Conservation (phyloP, 805 yeast genomes). For the Cyberlindnera subsufficiens region DNA sequence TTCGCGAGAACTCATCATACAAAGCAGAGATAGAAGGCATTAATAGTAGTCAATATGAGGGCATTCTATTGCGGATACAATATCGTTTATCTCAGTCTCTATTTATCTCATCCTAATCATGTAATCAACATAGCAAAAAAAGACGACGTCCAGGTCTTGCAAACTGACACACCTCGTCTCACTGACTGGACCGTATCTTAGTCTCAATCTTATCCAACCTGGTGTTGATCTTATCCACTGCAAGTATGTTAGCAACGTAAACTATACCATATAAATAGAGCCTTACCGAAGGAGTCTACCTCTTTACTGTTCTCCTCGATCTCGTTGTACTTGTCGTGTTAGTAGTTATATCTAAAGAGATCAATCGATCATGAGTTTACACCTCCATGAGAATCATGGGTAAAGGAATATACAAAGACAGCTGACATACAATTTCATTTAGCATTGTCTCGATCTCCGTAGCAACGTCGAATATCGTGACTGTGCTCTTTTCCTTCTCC, state of each 20-base stretch:
- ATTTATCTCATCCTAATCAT: background rate
- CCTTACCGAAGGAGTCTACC: background rate
- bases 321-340: slow-evolving; percentile 6
- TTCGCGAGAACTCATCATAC: no score
- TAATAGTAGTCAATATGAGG: no score
- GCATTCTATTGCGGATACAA: background rate
- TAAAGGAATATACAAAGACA: background rate
- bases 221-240: slow-evolving; percentile 20
- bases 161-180: background rate
- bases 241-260: slow-evolving; percentile 5
- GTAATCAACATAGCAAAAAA: no score
- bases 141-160: no score
- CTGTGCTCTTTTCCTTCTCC: slow-evolving; percentile 4
- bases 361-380: background rate
- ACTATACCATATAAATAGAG: background rate
- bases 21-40: no score
- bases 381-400: background rate
- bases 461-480: slow-evolving; percentile 28
- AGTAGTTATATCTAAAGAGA: background rate
- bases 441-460: slow-evolving; percentile 24
- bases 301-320: slow-evolving; percentile 18
- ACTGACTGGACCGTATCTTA: slow-evolving; percentile 5
- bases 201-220: slow-evolving; percentile 21
- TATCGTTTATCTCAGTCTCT: background rate
- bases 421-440: slow-evolving; percentile 6